Evolutionary conservation across 2,329 filamentous ascomycete species (phyloP).

Genomic region (Diaporthe amygdali): DNA sequence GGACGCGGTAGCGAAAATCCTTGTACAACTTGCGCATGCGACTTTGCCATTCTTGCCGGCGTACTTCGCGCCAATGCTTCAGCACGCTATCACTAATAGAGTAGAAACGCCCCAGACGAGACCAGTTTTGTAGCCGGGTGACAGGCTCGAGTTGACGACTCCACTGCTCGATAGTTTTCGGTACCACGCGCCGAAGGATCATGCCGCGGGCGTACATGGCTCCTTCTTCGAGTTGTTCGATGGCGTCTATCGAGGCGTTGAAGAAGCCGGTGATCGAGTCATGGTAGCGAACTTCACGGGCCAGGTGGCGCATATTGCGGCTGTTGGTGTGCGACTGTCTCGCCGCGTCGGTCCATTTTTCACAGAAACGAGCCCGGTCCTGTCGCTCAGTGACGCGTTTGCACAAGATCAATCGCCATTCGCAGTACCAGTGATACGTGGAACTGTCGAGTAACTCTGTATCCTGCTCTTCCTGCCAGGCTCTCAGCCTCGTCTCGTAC

Average conservation of each 20-base stretch:
- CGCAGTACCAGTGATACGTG: conserved; percentile 25
- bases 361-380: conserved; percentile 20
- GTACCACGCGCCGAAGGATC: conserved; percentile 16
- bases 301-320: conserved; percentile 21
- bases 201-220: conserved; percentile 20
- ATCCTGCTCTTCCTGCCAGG: conserved; percentile 19
- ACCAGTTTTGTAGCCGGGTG: conserved; percentile 18
- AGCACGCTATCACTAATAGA: conserved; percentile 16
- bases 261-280: conserved; percentile 26
- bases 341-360: conserved; percentile 19
- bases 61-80: conserved; percentile 22
- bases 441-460: conserved; percentile 19
- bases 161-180: conserved; percentile 20
- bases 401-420: conserved; percentile 23
- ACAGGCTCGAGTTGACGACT: conserved; percentile 7
- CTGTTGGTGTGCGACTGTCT: conserved; percentile 5
- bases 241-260: conserved; percentile 22
- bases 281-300: conserved; percentile 24
- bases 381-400: conserved; percentile 21
- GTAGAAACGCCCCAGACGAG: conserved; percentile 13
- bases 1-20: conserved; percentile 32
- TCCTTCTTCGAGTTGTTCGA: conserved; percentile 23
- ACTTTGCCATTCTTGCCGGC: conserved; percentile 27
- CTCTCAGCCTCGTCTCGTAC: conserved; percentile 20
- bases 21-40: conserved; percentile 31